phyloP scores from a whole-genome alignment of 371 early-diverging fungal genomes.

The Syncephalastrum racemosum region DNA sequence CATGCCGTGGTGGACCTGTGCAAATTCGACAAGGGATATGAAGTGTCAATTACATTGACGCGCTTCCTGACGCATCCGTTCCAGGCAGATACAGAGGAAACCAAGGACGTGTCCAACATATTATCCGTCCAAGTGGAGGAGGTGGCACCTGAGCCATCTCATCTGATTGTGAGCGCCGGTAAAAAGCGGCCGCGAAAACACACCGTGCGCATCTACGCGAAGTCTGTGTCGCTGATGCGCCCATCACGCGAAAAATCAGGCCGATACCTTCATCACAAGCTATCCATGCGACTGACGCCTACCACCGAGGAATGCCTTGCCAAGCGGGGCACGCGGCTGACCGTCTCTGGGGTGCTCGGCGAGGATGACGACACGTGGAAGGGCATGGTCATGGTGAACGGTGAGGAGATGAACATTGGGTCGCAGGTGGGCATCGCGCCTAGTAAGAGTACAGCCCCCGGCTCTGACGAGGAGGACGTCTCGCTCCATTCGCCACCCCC shows the following conservation, averaged over 20 bases:
- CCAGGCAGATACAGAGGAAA: slow-evolving; percentile 6
- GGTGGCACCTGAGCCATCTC: slow-evolving; percentile 25
- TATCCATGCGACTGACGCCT: slow-evolving; percentile 20
- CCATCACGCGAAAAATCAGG: not conserved
- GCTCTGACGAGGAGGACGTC: not conserved
- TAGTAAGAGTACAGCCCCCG: no score
- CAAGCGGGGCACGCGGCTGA: slow-evolving; percentile 19
- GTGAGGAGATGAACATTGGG: slow-evolving; percentile 12
- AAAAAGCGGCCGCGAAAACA: slow-evolving; percentile 15
- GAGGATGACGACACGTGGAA: slow-evolving; percentile 29
- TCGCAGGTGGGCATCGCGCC: slow-evolving; percentile 1
- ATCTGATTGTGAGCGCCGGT: slow-evolving; percentile 14
- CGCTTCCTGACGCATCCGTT: slow-evolving; percentile 2
- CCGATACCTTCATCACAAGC: slow-evolving; percentile 19
- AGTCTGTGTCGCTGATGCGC: not conserved
- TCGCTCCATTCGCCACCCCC: not conserved
- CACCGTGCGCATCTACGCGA: slow-evolving; percentile 8
- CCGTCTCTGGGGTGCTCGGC: slow-evolving; percentile 32
- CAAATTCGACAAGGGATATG: slow-evolving; percentile 42
- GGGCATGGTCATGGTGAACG: slow-evolving; percentile 21
- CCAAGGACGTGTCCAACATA: slow-evolving; percentile 15
- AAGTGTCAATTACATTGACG: slow-evolving; percentile 9
- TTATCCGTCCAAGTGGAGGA: slow-evolving; percentile 20
- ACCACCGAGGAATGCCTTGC: slow-evolving; percentile 15
- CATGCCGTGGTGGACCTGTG: slow-evolving; percentile 40